Conservation (phyloP, 495 filamentous ascomycete genomes). For the Apiosordaria backusii region DNA sequence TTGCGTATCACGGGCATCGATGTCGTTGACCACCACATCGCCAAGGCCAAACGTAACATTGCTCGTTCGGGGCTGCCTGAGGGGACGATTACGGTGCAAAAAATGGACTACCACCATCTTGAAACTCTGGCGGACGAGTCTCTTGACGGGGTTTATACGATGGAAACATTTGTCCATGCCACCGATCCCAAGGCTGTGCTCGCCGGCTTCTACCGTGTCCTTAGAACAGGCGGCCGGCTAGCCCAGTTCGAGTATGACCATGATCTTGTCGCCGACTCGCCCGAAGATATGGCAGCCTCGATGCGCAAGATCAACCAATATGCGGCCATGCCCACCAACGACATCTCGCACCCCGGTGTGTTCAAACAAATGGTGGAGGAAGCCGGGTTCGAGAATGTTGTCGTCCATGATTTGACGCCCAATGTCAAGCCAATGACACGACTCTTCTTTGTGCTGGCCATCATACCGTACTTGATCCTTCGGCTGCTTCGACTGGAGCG, state of each 20-base stretch:
- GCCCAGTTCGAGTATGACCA: constrained; percentile 47
- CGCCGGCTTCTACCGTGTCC: constrained; percentile 45
- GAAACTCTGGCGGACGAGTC: constrained; percentile 34
- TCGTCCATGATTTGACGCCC: constrained; percentile 44
- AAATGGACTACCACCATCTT: constrained; percentile 55
- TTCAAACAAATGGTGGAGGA: constrained; percentile 42
- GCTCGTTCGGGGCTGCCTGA: constrained; percentile 36
- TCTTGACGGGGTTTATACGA: constrained; percentile 56
- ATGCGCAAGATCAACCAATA: constrained; percentile 42
- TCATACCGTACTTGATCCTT: constrained; percentile 52
- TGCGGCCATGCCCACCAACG: constrained; percentile 41
- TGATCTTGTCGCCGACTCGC: constrained; percentile 26
- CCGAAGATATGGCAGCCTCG: constrained; percentile 30
- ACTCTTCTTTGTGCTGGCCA: constrained; percentile 50
- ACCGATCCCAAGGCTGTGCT: constrained; percentile 48
- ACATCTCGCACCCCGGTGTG: constrained; percentile 26
- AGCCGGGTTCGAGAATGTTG: constrained; percentile 50
- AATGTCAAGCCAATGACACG: constrained; percentile 52
- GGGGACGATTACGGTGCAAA: constrained; percentile 35
- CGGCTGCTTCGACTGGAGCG: constrained; percentile 43
- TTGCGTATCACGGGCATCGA: constrained; percentile 50
- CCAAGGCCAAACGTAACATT: constrained; percentile 43
- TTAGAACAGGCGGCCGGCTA: constrained; percentile 49
- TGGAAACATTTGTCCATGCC: constrained; percentile 59
- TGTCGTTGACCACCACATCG: constrained; percentile 48